A percentile compares a stretch with the other conserved stretches of the same genome.
Conservation (phyloP, 2,329 filamentous ascomycete species). For the Neofusicoccum kwambonambiense region DNA sequence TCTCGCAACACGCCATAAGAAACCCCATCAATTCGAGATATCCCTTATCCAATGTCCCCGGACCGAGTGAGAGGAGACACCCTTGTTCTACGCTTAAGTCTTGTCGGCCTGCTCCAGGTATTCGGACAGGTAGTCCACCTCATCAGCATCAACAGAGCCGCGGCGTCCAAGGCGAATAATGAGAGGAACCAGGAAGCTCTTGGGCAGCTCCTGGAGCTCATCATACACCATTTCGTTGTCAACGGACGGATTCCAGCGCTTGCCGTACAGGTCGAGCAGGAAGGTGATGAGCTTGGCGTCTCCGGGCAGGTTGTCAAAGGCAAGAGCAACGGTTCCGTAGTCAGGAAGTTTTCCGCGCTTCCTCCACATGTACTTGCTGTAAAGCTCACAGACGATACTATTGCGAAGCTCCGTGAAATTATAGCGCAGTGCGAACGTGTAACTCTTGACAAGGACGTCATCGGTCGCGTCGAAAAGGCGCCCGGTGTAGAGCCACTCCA, state of each 20-base stretch:
- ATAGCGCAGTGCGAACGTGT: neutral
- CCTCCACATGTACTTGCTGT: neutral
- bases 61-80: too few relatives aligned
- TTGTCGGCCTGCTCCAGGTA: too few relatives aligned
- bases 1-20: too few relatives aligned
- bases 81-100: too few relatives aligned
- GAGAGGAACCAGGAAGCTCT: neutral
- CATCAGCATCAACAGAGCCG: too few relatives aligned
- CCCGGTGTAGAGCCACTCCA: neutral
- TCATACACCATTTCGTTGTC: neutral
- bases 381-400: neutral
- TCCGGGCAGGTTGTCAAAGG: neutral
- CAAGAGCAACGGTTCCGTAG: neutral
- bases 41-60: too few relatives aligned
- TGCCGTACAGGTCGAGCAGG: neutral
- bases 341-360: neutral
- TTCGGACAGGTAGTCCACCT: too few relatives aligned
- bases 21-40: too few relatives aligned
- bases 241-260: too few relatives aligned
- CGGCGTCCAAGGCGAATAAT: neutral
- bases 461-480: neutral
- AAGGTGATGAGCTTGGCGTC: neutral
- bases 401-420: neutral
- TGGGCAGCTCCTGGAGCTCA: neutral
- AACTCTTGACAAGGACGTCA: neutral